Base-by-base conservation (phyloP, 768 basidiomycete species). In the Russula abietina region DNA sequence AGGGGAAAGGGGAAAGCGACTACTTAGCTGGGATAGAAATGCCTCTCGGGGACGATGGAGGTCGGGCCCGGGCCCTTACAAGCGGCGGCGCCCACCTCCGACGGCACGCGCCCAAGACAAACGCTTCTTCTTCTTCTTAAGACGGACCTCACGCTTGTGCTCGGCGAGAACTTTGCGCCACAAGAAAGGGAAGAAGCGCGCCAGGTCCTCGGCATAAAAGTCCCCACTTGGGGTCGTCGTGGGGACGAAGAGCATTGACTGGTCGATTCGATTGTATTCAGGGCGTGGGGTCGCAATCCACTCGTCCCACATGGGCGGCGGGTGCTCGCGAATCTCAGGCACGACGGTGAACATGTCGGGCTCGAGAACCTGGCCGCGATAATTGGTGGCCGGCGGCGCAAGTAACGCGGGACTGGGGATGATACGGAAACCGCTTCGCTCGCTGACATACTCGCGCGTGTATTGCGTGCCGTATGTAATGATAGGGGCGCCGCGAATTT, bases 11-110 rank as follows among this genome's bases (percentile, higher is more conserved):
- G n/a, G 33, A 19, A 60, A 28, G 30, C 17, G 49, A 51, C n/a
- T 3, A 64, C 63, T 60, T n/a, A 64, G 63, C 63, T 64, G 32
- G 45, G 26, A 60, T 32, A 10, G 24, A 33, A 30, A 24, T 48
- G 33, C 24, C 26, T 6, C 6, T 24, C 11, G 30, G 38, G 24
- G 49, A 28, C 32, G 26, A 53, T 24, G 36, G 22, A 59, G 50
- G 6, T 55, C 12, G 19, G 30, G 41, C 56, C 56, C 12, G 51
- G 26, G 38, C 43, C 45, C 38, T 49, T 43, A 60, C 46, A 64
- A 41, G 49, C 46, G 45, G 36, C n/a, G 53, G 39, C 62, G 53
- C 3, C 36, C 46, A 36, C 52, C n/a, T n/a, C n/a, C 19, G 3
- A 9, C 24, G 6, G 12, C 22, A 41, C 11, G 53, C 12, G 14